phyloP scores from a whole-genome alignment of 805 yeast species.

The Yarrowia sp. region DNA sequence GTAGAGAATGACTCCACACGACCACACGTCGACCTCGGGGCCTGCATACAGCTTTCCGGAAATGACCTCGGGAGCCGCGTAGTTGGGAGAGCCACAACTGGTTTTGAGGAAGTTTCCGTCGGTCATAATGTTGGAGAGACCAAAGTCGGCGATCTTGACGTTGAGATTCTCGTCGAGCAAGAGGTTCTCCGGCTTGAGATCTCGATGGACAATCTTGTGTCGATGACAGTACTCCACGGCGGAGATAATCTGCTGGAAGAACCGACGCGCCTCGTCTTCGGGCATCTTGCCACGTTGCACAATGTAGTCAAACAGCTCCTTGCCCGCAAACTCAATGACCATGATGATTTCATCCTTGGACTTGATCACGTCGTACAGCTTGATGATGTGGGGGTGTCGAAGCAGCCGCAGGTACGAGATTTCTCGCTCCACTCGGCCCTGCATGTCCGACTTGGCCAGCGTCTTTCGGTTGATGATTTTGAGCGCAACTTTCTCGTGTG shows the following conservation, averaged over 20 bases:
- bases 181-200: constrained; percentile 92
- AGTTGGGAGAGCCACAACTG: constrained; percentile 94
- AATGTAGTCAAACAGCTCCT: constrained; percentile 91
- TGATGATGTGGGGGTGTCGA: constrained; percentile 95
- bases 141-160: constrained; percentile 95
- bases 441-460: constrained; percentile 93
- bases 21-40: constrained; percentile 98
- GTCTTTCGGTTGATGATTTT: constrained; percentile 91
- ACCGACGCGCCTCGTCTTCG: constrained; percentile 86
- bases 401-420: constrained; percentile 82
- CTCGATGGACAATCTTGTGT: constrained; percentile 94
- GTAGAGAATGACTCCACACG: constrained; percentile 90
- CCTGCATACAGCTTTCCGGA: constrained; percentile 95
- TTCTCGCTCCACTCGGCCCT: constrained; percentile 92
- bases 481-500: constrained; percentile 89
- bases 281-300: constrained; percentile 92
- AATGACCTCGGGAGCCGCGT: constrained; percentile 97
- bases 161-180: constrained; percentile 84
- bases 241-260: constrained; percentile 93
- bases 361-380: constrained; percentile 90
- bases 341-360: constrained; percentile 93
- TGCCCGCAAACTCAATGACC: constrained; percentile 98
- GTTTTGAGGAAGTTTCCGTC: constrained; percentile 95
- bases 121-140: constrained; percentile 92
- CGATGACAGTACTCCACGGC: constrained; percentile 97